Conservation (phyloP, 2,329 filamentous ascomycete species). For the Paraconiothyrium brasiliense region DNA sequence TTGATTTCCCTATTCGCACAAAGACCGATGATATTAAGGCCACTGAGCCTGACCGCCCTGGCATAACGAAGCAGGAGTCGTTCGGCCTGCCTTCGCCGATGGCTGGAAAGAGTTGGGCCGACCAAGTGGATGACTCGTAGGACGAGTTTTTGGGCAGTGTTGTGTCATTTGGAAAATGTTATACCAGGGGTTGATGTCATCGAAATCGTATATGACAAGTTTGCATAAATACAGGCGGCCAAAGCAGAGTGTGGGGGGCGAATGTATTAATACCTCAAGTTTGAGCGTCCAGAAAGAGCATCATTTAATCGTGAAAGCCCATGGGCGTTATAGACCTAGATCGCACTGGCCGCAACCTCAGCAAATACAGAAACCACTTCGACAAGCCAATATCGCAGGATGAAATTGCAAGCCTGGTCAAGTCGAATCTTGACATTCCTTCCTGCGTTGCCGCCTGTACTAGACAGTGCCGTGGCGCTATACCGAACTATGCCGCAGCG, state of each 20-base stretch:
- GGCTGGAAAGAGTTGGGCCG: slow-evolving; percentile 55
- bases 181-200: neutral
- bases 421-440: too few relatives aligned
- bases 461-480: too few relatives aligned
- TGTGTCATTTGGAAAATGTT: neutral
- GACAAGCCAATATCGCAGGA: too few relatives aligned
- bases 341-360: too few relatives aligned
- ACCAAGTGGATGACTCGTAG: slow-evolving; percentile 51
- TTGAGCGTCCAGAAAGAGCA: too few relatives aligned
- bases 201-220: neutral
- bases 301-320: too few relatives aligned
- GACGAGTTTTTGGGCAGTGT: neutral
- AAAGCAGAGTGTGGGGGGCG: neutral
- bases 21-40: slow-evolving; percentile 28
- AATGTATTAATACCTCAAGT: neutral
- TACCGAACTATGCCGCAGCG: too few relatives aligned
- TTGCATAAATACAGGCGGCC: neutral
- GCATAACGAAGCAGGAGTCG: slow-evolving; percentile 42
- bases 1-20: slow-evolving; percentile 42
- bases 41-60: slow-evolving; percentile 33
- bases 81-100: slow-evolving; percentile 44
- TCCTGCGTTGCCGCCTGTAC: too few relatives aligned
- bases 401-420: too few relatives aligned
- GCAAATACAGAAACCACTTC: too few relatives aligned
- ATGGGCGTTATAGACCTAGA: too few relatives aligned